phyloP scores from a whole-genome alignment of 179 eudicot species.

The Spergularia azorica region DNA sequence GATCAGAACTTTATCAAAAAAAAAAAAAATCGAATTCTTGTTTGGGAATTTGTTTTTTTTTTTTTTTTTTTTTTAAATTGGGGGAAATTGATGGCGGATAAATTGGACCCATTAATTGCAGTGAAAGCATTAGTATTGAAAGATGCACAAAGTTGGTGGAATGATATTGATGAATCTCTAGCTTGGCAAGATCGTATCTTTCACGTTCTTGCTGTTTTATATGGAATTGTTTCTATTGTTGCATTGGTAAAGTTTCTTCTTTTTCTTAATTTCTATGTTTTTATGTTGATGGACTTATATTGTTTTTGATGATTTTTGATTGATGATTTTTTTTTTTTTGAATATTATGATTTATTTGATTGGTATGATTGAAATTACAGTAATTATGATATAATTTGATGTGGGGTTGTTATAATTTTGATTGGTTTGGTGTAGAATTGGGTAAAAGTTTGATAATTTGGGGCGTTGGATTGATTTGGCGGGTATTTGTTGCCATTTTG shows the following conservation, averaged over 20 bases:
- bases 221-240: constrained; percentile 70
- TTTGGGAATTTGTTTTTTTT: neutral
- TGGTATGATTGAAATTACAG: constrained; percentile 1
- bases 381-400: neutral
- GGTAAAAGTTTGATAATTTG: constrained; percentile 5
- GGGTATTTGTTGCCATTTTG: neutral
- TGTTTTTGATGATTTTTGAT: neutral
- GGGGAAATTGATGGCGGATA: constrained; percentile 34
- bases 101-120: constrained; percentile 46
- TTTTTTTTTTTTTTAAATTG: neutral
- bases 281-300: constrained; percentile 7
- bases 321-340: neutral
- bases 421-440: constrained; percentile 10
- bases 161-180: constrained; percentile 53
- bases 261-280: neutral
- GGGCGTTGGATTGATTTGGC: constrained; percentile 6
- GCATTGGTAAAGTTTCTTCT: constrained; percentile 53
- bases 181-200: constrained; percentile 91
- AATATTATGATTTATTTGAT: neutral
- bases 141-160: constrained; percentile 76
- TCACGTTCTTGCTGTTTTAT: constrained; percentile 67
- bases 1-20: neutral
- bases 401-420: neutral
- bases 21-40: neutral
- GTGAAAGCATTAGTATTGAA: constrained; percentile 48